Evolutionary conservation across 2,329 filamentous ascomycete genomes (phyloP).

Genomic region (Colletotrichum gigasporum): DNA sequence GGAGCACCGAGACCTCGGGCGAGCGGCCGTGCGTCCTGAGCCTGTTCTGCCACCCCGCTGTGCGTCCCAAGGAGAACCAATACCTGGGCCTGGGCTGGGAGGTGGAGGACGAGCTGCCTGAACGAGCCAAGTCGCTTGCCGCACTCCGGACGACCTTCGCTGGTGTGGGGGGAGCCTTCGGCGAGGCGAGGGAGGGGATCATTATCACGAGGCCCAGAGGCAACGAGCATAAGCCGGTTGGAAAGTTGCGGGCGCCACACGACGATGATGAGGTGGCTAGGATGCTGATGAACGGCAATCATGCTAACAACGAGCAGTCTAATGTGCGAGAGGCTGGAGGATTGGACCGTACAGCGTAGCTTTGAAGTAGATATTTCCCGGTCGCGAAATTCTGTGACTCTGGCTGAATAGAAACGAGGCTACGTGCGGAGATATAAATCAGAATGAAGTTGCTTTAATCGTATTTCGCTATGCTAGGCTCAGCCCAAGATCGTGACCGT

Average conservation of each 20-base stretch:
- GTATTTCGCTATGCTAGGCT: no score
- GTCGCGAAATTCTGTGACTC: no score
- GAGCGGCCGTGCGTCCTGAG: neutral
- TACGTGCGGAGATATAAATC: no score
- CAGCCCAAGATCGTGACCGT: no score
- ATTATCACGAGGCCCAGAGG: no score
- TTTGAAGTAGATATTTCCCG: no score
- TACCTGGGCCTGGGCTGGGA: neutral
- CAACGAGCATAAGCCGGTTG: neutral
- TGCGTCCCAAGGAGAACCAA: neutral
- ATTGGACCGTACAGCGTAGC: no score
- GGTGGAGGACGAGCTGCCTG: neutral
- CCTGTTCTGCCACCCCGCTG: conserved; percentile 1
- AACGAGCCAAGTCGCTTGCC: neutral
- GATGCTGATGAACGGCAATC: neutral
- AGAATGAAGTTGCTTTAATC: no score
- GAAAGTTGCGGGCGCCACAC: neutral
- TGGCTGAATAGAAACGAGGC: no score
- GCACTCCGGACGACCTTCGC: neutral
- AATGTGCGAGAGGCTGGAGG: neutral
- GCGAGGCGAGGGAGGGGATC: neutral
- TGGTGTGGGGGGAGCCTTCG: neutral
- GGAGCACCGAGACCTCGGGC: neutral
- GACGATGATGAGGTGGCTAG: neutral
- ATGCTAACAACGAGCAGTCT: neutral